A percentile compares a stretch with the other conserved stretches of the same genome.
phyloP scores from a whole-genome alignment of 805 yeast genomes.

The Yarrowia sp. region DNA sequence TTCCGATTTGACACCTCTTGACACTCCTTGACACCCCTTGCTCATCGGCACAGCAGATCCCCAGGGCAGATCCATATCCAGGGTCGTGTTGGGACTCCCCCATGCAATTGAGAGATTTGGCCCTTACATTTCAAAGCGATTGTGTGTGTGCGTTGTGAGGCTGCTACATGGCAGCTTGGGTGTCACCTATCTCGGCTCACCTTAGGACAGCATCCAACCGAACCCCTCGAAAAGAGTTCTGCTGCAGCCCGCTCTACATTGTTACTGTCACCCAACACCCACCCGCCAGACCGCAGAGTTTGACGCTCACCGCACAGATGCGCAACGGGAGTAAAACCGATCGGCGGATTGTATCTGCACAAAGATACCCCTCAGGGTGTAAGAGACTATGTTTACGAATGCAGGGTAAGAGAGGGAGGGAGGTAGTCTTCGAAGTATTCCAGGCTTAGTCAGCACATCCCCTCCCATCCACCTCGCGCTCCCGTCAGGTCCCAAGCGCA shows the following conservation, averaged over 20 bases:
- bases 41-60: conserved; percentile 9
- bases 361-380: neutral
- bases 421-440: no score
- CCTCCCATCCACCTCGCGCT: no score
- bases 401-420: neutral
- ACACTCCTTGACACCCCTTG: neutral
- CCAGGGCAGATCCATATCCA: neutral
- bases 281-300: conserved; percentile 3
- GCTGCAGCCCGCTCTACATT: neutral
- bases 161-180: no score
- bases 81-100: neutral
- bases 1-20: neutral
- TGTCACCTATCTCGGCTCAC: neutral
- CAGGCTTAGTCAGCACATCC: conserved; percentile 1
- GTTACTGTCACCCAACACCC: conserved; percentile 6
- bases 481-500: neutral
- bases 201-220: neutral
- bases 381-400: neutral
- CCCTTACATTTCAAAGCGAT: neutral
- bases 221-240: neutral
- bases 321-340: conserved; percentile 12
- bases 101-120: conserved; percentile 2
- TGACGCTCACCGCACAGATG: conserved; percentile 4
- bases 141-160: neutral
- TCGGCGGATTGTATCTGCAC: conserved; percentile 30